These are phyloP conservation scores for Dendrobium officinale DNA, from an alignment of 106 monocot species.

Conservation along the genomic window DNA sequence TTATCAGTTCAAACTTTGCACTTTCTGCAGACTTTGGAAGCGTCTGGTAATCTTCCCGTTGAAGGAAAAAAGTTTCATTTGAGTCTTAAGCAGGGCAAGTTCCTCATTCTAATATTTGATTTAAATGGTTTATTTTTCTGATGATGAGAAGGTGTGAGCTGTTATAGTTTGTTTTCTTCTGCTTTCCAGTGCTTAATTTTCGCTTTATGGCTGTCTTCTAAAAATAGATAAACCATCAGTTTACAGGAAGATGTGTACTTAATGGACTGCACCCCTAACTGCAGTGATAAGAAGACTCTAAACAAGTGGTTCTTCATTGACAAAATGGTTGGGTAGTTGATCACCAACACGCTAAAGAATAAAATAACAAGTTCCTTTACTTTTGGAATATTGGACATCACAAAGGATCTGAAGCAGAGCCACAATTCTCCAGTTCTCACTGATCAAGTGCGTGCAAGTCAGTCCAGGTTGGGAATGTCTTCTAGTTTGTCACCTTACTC, in stretches of 20 bases:
- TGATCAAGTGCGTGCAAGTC: constrained; percentile 47
- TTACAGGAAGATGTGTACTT: constrained; percentile 31
- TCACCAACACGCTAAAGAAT: not conserved
- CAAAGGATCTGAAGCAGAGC: constrained; percentile 41
- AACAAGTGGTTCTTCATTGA: constrained; percentile 98
- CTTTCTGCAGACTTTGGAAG: no score
- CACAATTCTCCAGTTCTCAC: constrained; percentile 59
- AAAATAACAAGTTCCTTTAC: not conserved
- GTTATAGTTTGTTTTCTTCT: not conserved
- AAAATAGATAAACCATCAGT: constrained; percentile 18
- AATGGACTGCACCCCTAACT: constrained; percentile 57
- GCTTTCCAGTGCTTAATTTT: not conserved
- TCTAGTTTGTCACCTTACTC: constrained; percentile 38
- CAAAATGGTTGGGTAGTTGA: constrained; percentile 65
- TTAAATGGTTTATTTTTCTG: constrained; percentile 20
- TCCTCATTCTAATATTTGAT: not conserved
- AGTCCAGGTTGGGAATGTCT: constrained; percentile 42
- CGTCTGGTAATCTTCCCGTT: no score
- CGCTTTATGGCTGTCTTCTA: no score
- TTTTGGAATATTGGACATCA: not conserved
- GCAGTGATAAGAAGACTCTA: constrained; percentile 75
- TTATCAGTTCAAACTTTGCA: no score
- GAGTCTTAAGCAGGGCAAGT: not conserved
- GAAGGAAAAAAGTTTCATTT: not conserved
- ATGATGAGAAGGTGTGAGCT: constrained; percentile 23